Conservation (phyloP, 495 filamentous ascomycete genomes). For the Aspergillus egyptiacus region DNA sequence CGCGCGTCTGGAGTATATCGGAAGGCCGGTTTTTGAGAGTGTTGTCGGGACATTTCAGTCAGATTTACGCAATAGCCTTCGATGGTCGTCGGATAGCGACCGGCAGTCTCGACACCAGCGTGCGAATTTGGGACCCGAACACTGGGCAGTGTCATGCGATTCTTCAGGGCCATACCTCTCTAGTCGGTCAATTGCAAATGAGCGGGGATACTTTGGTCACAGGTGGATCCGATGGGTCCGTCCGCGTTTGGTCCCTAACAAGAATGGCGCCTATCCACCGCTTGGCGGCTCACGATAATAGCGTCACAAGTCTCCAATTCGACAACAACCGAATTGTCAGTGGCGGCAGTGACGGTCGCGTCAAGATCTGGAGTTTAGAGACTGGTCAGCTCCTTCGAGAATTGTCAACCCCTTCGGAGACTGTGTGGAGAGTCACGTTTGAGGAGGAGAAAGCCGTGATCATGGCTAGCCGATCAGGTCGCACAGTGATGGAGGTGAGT, state of each 20-base stretch:
- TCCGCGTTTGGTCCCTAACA: constrained; percentile 89
- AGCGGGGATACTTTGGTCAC: constrained; percentile 90
- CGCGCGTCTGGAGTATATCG: constrained; percentile 94
- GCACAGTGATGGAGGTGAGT: constrained; percentile 95
- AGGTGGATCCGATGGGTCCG: constrained; percentile 90
- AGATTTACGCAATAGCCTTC: constrained; percentile 98
- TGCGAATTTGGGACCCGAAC: constrained; percentile 90
- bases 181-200: constrained; percentile 97
- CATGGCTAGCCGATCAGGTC: constrained; percentile 73
- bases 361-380: constrained; percentile 95
- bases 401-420: constrained; percentile 81
- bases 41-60: constrained; percentile 92
- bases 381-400: constrained; percentile 87
- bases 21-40: constrained; percentile 87
- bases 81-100: constrained; percentile 92
- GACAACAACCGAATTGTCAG: constrained; percentile 91
- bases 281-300: constrained; percentile 96
- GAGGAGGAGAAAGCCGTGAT: constrained; percentile 97
- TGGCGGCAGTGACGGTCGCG: constrained; percentile 89
- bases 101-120: constrained; percentile 92
- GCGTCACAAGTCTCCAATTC: constrained; percentile 94
- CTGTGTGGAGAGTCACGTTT: constrained; percentile 96
- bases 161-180: constrained; percentile 90
- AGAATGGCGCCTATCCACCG: constrained; percentile 87
- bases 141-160: constrained; percentile 87